Percentiles rank a stretch among this genome's conserved stretches.
Evolutionary conservation across 75 land plant species (phyloP).

Genomic region (Cupressus sempervirens): DNA sequence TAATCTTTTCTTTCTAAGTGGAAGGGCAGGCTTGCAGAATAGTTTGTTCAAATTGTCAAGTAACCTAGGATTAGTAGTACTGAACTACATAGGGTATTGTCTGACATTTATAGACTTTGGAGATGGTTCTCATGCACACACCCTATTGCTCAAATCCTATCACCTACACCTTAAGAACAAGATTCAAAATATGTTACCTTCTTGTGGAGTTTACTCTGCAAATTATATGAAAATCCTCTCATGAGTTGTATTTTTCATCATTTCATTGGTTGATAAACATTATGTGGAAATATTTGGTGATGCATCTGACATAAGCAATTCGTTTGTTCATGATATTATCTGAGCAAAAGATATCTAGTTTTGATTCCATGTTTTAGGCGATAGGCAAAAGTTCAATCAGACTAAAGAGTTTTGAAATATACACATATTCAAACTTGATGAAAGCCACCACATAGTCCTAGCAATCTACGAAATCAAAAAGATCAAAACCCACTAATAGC

Average conservation of each 20-base stretch:
- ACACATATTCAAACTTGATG: too few species aligned
- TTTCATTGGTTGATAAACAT: slow-evolving; percentile 50
- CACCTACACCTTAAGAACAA: slow-evolving; percentile 38
- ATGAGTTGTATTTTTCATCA: slow-evolving; percentile 50
- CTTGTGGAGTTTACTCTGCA: slow-evolving; percentile 36
- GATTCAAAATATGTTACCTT: slow-evolving; percentile 44
- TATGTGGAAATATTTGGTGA: slow-evolving; percentile 50
- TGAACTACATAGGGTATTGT: slow-evolving; percentile 46
- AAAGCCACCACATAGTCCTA: too few species aligned
- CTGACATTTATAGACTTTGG: slow-evolving; percentile 56
- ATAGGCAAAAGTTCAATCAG: too few species aligned
- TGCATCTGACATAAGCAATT: too few species aligned
- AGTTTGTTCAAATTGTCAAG: slow-evolving; percentile 41
- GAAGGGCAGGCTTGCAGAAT: slow-evolving; percentile 49
- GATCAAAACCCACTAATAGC: too few species aligned
- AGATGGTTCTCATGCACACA: slow-evolving; percentile 54
- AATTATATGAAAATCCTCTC: slow-evolving; percentile 53
- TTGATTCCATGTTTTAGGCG: too few species aligned
- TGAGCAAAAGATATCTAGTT: too few species aligned
- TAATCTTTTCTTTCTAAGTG: slow-evolving; percentile 29
- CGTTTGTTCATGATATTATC: too few species aligned
- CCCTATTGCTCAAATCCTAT: slow-evolving; percentile 41
- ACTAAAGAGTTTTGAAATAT: too few species aligned
- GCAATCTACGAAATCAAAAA: too few species aligned
- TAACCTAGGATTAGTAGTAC: slow-evolving; percentile 37